phyloP scores from a whole-genome alignment of 352 stramenopile species.

The Globisporangium iwayamae region DNA sequence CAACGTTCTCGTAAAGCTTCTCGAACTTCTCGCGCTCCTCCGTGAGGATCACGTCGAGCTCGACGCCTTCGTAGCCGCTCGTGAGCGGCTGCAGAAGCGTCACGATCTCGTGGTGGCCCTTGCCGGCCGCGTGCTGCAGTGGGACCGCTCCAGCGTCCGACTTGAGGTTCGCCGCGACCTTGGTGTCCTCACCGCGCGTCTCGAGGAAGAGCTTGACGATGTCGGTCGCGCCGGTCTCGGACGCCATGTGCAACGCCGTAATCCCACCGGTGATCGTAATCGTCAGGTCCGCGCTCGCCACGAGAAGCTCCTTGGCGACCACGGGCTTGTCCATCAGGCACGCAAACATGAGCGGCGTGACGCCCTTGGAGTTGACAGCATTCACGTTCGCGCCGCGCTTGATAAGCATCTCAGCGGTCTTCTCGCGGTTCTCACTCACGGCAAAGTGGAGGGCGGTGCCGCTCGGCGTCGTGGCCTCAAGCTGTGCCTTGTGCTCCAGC shows the following conservation, averaged over 20 bases:
- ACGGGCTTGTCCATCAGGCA: slow-evolving; percentile 78
- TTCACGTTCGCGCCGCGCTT: slow-evolving; percentile 59
- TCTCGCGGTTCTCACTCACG: slow-evolving; percentile 78
- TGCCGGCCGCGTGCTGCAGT: slow-evolving; percentile 70
- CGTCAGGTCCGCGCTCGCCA: slow-evolving; percentile 39
- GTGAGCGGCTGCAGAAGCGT: slow-evolving; percentile 60
- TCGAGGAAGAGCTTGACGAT: slow-evolving; percentile 57
- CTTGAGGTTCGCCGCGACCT: slow-evolving; percentile 44
- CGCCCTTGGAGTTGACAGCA: slow-evolving; percentile 57
- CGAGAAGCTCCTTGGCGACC: slow-evolving; percentile 55
- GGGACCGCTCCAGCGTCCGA: slow-evolving; percentile 64
- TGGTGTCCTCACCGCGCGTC: slow-evolving; percentile 40
- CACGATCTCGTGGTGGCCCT: slow-evolving; percentile 67
- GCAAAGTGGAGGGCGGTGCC: slow-evolving; percentile 78
- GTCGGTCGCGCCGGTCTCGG: slow-evolving; percentile 64
- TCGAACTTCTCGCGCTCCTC: slow-evolving; percentile 64
- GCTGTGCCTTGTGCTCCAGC: slow-evolving; percentile 44
- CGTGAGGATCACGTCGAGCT: slow-evolving; percentile 57
- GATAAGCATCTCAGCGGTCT: slow-evolving; percentile 66
- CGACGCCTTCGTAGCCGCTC: slow-evolving; percentile 44
- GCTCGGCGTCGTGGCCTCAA: slow-evolving; percentile 65
- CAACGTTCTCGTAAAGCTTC: slow-evolving; percentile 40
- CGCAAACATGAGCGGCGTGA: slow-evolving; percentile 72
- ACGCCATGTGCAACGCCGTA: slow-evolving; percentile 73
- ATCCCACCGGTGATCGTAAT: slow-evolving; percentile 58